Evolutionary conservation across 2,329 filamentous ascomycete genomes (phyloP).

Genomic region (Arthrobotrys musiformis): DNA sequence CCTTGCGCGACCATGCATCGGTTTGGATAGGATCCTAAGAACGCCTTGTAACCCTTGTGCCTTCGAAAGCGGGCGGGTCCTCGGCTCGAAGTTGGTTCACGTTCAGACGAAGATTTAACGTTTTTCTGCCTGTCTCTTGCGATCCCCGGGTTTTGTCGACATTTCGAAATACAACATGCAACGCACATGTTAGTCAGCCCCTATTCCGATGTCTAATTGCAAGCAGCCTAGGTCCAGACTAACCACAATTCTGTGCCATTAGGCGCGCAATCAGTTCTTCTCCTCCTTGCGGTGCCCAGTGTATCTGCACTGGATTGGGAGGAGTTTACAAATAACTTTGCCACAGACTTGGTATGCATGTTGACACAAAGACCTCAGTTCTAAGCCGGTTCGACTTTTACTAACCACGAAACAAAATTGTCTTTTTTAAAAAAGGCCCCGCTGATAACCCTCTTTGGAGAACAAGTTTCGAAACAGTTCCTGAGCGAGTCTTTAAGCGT

Average conservation of each 20-base stretch:
- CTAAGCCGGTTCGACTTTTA: neutral
- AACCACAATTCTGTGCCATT: neutral
- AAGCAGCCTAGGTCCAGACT: neutral
- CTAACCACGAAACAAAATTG: neutral
- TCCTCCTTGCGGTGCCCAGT: neutral
- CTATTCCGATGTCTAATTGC: neutral
- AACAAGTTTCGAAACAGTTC: conserved; percentile 63
- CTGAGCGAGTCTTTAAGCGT: conserved; percentile 61
- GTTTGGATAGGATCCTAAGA: neutral
- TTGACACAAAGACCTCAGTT: neutral
- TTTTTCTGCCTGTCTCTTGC: neutral
- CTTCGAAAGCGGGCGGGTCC: neutral
- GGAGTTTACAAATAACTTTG: conserved; percentile 45
- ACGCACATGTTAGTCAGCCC: neutral
- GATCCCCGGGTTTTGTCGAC: neutral
- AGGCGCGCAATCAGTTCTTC: neutral
- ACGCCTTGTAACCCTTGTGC: too few relatives aligned
- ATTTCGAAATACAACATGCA: conserved; percentile 11
- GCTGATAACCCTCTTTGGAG: conserved; percentile 63
- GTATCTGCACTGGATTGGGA: conserved; percentile 32
- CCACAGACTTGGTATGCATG: conserved; percentile 33
- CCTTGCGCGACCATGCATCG: neutral
- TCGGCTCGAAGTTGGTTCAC: too few relatives aligned
- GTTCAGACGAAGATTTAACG: conserved; percentile 3
- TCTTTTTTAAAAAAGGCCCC: conserved; percentile 57